Evolutionary conservation across 805 yeast species (phyloP).

Genomic region (Pichia ethanolica): DNA sequence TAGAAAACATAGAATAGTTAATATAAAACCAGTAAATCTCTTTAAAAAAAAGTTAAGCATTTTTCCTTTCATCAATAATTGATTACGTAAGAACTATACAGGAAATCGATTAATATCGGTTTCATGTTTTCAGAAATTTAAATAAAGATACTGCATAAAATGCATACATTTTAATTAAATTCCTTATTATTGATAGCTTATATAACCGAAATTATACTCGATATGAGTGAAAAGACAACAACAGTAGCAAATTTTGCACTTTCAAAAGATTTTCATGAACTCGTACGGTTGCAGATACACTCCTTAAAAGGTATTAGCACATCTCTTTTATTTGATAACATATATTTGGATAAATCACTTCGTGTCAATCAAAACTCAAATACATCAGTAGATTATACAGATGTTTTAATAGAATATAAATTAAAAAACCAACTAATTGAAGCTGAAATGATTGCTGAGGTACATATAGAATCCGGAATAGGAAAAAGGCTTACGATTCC

Average conservation of each 20-base stretch:
- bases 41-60: too few species aligned
- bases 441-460: constrained; percentile 6
- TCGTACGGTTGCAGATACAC: constrained; percentile 40
- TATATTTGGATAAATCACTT: background rate
- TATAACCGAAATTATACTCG: too few species aligned
- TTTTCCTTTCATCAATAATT: too few species aligned
- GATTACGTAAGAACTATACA: too few species aligned
- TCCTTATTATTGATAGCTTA: too few species aligned
- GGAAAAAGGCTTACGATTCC: constrained; percentile 40
- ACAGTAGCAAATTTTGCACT: constrained; percentile 38
- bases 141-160: too few species aligned
- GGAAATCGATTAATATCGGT: too few species aligned
- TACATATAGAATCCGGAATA: constrained; percentile 27
- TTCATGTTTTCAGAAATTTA: too few species aligned
- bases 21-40: too few species aligned
- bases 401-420: constrained; percentile 12
- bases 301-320: constrained; percentile 12
- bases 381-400: constrained; percentile 2
- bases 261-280: constrained; percentile 46
- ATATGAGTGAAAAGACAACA: constrained; percentile 1
- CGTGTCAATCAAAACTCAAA: background rate
- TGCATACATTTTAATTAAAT: too few species aligned
- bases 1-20: too few species aligned
- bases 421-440: constrained; percentile 10
- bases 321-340: constrained; percentile 1